Evolutionary conservation across 2,329 filamentous ascomycete species (phyloP), one percentile per base, ranked within the genome.

Genomic region (Aspergillus ibericus): DNA sequence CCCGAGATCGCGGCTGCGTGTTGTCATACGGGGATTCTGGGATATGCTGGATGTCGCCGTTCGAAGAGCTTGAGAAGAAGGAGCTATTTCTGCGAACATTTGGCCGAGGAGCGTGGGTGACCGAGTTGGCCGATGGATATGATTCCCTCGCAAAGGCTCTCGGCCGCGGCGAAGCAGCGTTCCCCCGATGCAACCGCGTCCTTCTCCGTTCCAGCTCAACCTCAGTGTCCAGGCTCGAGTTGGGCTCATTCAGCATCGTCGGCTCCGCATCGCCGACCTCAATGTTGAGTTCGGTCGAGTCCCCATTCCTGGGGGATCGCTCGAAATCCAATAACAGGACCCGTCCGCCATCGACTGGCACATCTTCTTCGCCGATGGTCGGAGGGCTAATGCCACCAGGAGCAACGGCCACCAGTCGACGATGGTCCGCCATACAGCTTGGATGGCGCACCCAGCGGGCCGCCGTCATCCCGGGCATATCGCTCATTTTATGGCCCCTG

Each of bases 271-370:
- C 86, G 10, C 91, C 91, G 25, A 93, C 85, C 69, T 93, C 90
- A 53, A 95, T 88, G 1, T 82, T 87, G 42, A 90, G 75, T 59
- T 89, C 83, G 1, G 74, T 76, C 56, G 81, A 80, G 44, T 75
- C 72, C 3, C 88, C 88, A 69, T 90, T 78, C 4, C 69, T 74
- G 1, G 81, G 66, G 1, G 81, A 78, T 65, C 89, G 89, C 63
- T 88, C 84, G 71, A 93, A 93, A 71, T 93, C 90, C 46, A 93
- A 78, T 8, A 93, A 77, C 9, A 85, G 83, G 44, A 95, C 78
- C 60, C 90, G 83, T 13, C 90, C 90, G 6, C 90, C 90, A 67
- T 93, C 91, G n/a, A 91, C 83, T 63, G 91, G 90, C 67, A 90
- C 85, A 48, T 85, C 86, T 64, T 92, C 89, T 63, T 91, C 87